Conservation (phyloP, 2,329 filamentous ascomycete species). For the Trichoderma aggressivum region DNA sequence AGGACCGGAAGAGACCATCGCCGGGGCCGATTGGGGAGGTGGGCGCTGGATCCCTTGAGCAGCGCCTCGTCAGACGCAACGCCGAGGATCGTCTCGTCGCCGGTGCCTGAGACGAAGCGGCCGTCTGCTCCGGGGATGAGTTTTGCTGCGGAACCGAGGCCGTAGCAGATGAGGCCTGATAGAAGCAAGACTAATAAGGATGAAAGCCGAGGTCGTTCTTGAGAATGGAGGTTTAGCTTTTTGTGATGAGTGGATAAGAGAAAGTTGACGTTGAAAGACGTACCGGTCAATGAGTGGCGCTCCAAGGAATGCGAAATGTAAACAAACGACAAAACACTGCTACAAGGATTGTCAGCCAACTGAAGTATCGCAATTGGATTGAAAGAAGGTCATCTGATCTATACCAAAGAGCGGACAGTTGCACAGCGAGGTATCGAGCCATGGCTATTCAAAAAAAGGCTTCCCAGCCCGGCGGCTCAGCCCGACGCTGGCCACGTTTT, state of each 20-base stretch:
- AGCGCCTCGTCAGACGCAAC: slow-evolving; percentile 25
- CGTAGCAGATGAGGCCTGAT: slow-evolving; percentile 41
- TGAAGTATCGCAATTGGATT: background rate
- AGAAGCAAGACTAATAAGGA: slow-evolving; percentile 46
- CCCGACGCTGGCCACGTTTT: background rate
- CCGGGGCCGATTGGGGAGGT: slow-evolving; percentile 45
- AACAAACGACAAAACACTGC: slow-evolving; percentile 46
- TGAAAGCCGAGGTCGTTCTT: slow-evolving; percentile 50
- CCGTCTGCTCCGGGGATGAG: slow-evolving; percentile 48
- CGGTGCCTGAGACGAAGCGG: slow-evolving; percentile 38
- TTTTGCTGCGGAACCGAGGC: slow-evolving; percentile 40
- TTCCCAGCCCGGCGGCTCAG: background rate
- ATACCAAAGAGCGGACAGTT: slow-evolving; percentile 19
- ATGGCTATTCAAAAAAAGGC: slow-evolving; percentile 1
- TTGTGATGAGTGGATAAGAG: background rate
- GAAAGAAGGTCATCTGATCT: background rate
- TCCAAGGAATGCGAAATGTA: slow-evolving; percentile 47
- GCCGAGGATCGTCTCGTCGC: slow-evolving; percentile 22
- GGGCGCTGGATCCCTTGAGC: slow-evolving; percentile 34
- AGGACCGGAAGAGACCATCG: slow-evolving; percentile 45
- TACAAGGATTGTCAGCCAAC: slow-evolving; percentile 23
- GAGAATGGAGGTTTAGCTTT: background rate
- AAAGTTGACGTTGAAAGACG: slow-evolving; percentile 7
- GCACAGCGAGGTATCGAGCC: slow-evolving; percentile 9
- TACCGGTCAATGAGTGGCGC: slow-evolving; percentile 49